These are phyloP conservation scores for Singerocomus rubriflavus DNA, from an alignment of 1,284 basidiomycete genomes.

Conservation along the genomic window DNA sequence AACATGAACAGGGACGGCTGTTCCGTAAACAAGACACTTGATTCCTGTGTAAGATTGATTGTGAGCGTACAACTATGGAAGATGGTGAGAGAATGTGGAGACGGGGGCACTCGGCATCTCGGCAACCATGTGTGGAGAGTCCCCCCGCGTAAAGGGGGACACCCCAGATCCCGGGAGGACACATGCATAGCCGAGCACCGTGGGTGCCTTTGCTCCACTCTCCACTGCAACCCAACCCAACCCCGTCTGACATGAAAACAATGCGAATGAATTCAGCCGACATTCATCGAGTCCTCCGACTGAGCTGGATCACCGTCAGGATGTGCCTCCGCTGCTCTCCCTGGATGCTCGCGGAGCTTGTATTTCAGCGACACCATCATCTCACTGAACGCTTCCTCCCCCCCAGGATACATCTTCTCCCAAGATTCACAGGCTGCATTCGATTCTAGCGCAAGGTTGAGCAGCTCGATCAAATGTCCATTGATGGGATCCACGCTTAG, in stretches of 20 bases:
- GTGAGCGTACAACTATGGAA: slow-evolving; percentile 28
- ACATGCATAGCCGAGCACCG: slow-evolving; percentile 22
- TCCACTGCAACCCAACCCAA: background rate
- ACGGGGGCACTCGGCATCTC: slow-evolving; percentile 34
- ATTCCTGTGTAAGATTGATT: slow-evolving; percentile 36
- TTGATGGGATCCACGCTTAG: slow-evolving; percentile 86
- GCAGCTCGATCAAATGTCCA: slow-evolving; percentile 77
- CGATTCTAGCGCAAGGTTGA: slow-evolving; percentile 78
- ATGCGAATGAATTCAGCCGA: slow-evolving; percentile 22
- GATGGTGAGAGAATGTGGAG: slow-evolving; percentile 37
- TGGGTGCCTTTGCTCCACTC: slow-evolving; percentile 27
- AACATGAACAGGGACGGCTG: slow-evolving; percentile 21
- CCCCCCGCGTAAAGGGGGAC: slow-evolving; percentile 14
- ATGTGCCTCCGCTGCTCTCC: slow-evolving; percentile 17
- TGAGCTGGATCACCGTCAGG: slow-evolving; percentile 17
- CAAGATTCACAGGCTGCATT: slow-evolving; percentile 35
- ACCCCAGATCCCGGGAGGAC: slow-evolving; percentile 29
- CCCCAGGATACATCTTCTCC: slow-evolving; percentile 34
- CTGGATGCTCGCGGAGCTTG: slow-evolving; percentile 32
- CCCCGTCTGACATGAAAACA: slow-evolving; percentile 14
- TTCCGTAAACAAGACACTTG: slow-evolving; percentile 33
- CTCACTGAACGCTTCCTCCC: slow-evolving; percentile 35
- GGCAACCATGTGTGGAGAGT: slow-evolving; percentile 20
- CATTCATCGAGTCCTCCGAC: slow-evolving; percentile 32
- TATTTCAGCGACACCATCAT: slow-evolving; percentile 36